Percentiles rank a stretch among this genome's conserved stretches.
Evolutionary conservation across 495 filamentous ascomycete species (phyloP).

Genomic region (Penicillium samsonianum): DNA sequence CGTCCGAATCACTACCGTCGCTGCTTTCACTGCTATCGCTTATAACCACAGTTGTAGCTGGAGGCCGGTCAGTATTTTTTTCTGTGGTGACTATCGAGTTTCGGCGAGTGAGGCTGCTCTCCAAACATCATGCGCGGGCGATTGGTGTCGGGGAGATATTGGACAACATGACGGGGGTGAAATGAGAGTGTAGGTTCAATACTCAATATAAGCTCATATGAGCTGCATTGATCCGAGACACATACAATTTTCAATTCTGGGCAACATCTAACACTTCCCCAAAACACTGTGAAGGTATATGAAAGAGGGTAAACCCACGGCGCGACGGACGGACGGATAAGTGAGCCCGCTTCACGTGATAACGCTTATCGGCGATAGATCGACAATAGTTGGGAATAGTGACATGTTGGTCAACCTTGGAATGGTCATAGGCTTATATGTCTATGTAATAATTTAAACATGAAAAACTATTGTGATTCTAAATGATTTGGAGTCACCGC

Average conservation of each 20-base stretch:
- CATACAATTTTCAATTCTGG: slow-evolving; percentile 4
- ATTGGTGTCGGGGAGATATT: slow-evolving; percentile 2
- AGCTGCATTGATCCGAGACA: slow-evolving; percentile 8
- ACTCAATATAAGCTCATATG: background rate
- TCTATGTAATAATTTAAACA: background rate
- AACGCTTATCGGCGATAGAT: slow-evolving; percentile 20
- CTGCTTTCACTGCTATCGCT: slow-evolving; percentile 7
- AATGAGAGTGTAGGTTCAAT: slow-evolving; percentile 3
- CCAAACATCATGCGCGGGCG: slow-evolving; percentile 12
- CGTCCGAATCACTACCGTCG: slow-evolving; percentile 10
- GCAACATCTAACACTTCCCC: slow-evolving; percentile 9
- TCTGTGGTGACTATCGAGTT: background rate
- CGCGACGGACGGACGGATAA: slow-evolving; percentile 13
- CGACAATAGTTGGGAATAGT: slow-evolving; percentile 1
- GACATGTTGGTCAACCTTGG: background rate
- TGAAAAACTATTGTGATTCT: background rate
- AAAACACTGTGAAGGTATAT: slow-evolving; percentile 10
- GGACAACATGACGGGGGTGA: slow-evolving; percentile 9
- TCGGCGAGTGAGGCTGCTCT: background rate
- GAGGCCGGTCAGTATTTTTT: slow-evolving; percentile 4
- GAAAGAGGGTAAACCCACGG: slow-evolving; percentile 18
- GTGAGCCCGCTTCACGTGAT: slow-evolving; percentile 21
- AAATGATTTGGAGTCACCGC: background rate
- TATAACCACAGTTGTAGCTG: slow-evolving; percentile 4
- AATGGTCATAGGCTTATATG: background rate